Evolutionary conservation across 805 yeast species (phyloP).

Genomic region (Yarrowia hollandica): DNA sequence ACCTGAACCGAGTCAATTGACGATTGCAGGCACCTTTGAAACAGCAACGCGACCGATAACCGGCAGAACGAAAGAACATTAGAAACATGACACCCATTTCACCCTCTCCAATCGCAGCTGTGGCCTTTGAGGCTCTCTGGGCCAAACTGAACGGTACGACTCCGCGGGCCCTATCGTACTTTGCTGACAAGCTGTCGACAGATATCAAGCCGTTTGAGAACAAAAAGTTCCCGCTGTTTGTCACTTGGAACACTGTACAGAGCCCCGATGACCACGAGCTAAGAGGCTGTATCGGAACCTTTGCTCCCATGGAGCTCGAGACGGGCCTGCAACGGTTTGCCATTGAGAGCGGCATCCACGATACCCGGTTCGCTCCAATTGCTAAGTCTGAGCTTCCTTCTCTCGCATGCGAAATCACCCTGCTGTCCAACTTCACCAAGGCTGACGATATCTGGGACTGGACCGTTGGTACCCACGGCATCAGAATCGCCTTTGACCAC

Average conservation of each 20-base stretch:
- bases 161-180: constrained; percentile 30
- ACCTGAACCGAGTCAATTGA: constrained; percentile 8
- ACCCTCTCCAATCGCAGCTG: constrained; percentile 42
- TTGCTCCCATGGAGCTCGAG: constrained; percentile 54
- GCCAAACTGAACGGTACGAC: constrained; percentile 36
- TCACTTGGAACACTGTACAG: constrained; percentile 67
- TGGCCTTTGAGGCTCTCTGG: constrained; percentile 46
- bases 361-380: constrained; percentile 74
- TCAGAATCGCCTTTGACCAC: constrained; percentile 55
- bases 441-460: constrained; percentile 63
- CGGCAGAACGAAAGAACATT: no score
- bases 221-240: constrained; percentile 63
- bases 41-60: background rate
- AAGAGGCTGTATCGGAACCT: constrained; percentile 95
- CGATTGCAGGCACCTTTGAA: no score
- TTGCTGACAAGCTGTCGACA: constrained; percentile 26
- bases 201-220: constrained; percentile 19
- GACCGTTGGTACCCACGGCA: constrained; percentile 82
- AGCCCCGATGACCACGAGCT: constrained; percentile 44
- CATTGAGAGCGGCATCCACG: constrained; percentile 61
- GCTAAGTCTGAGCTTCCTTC: constrained; percentile 51
- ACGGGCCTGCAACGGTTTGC: constrained; percentile 65
- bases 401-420: constrained; percentile 60
- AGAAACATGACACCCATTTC: background rate
- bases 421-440: constrained; percentile 58